Evolutionary conservation across 2,329 filamentous ascomycete genomes (phyloP), one percentile per base, ranked within the genome.

Genomic region (Apiospora kogelbergensis): DNA sequence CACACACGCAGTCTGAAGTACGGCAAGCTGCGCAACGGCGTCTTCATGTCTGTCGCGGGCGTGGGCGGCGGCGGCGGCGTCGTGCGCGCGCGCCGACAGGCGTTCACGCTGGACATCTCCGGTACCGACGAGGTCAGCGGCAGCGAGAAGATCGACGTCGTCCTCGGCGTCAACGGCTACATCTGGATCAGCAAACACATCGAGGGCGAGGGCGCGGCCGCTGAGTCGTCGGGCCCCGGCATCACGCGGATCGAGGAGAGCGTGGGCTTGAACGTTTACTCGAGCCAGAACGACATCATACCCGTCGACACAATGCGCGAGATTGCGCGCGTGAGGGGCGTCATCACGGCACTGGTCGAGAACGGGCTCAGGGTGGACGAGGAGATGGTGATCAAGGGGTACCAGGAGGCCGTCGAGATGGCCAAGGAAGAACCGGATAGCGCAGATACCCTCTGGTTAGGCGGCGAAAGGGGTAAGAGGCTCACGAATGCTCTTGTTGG

Each of bases 141-240:
- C 42, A 85, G 87, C 42, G 86, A 88, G 67, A 91, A 90, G 71
- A 88, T 99, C 37, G 93, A 98, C 77, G 89, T 98, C 9, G 88
- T 97, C 67, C 85, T 99, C 0, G 96, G 96, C 2, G 96, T 99
- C 46, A 99, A 99, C 76, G 96, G 96, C 0, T 98, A 97, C 78
- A 94, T 98, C 69, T 99, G 94, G 92, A 95, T 98, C 76, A 91
- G 91, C 80, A 95, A 93, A 82, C 94, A 97, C 75, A 83, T 92
- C 9, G 90, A 93, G 73, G 87, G 86, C 44, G 85, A 86, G n/a
- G 80, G 81, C 6, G 78, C 78, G 9, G 76, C 80, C 48, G 77
- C 80, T 46, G 82, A 86, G 57, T 82, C 83, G n/a, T 79, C 80
- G n/a, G 82, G 81, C 17, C 77, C 77, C 20, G 77, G 89, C 83